A percentile compares a stretch with the other conserved stretches of the same genome.
phyloP scores from a whole-genome alignment of 2,329 filamentous ascomycete species.

The Pestalotiopsis sp. region DNA sequence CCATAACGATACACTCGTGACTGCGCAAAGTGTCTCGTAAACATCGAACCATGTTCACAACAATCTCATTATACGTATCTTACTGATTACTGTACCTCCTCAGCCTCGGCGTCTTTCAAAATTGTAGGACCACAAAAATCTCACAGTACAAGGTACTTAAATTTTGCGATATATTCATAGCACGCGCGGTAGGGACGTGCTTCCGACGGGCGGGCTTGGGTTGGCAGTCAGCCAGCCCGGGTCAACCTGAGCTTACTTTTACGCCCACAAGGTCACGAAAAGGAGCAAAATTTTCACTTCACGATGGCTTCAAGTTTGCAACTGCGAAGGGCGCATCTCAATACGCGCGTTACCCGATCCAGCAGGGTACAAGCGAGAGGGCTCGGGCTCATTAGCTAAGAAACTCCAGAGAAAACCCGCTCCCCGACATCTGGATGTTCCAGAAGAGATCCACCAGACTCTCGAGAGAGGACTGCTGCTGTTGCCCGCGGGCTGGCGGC shows the following conservation, averaged over 20 bases:
- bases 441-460: background rate
- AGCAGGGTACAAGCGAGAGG: constrained; percentile 8
- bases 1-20: too few relatives aligned
- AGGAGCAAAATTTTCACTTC: constrained; percentile 12
- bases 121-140: too few relatives aligned
- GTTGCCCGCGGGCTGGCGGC: background rate
- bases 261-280: background rate
- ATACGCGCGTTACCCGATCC: background rate
- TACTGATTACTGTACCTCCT: too few relatives aligned
- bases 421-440: background rate
- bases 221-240: background rate
- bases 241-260: background rate
- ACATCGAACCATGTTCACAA: too few relatives aligned
- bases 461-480: too few relatives aligned
- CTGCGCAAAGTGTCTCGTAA: too few relatives aligned
- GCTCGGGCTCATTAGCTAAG: constrained; percentile 8
- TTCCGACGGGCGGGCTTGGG: too few relatives aligned
- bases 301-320: constrained; percentile 13
- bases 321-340: background rate
- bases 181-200: too few relatives aligned
- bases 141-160: too few relatives aligned
- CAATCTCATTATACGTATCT: too few relatives aligned
- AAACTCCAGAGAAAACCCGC: background rate
- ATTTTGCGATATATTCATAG: too few relatives aligned
- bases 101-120: too few relatives aligned